Base-by-base conservation (phyloP, 352 stramenopile species). In the Phytophthora hybrid region DNA sequence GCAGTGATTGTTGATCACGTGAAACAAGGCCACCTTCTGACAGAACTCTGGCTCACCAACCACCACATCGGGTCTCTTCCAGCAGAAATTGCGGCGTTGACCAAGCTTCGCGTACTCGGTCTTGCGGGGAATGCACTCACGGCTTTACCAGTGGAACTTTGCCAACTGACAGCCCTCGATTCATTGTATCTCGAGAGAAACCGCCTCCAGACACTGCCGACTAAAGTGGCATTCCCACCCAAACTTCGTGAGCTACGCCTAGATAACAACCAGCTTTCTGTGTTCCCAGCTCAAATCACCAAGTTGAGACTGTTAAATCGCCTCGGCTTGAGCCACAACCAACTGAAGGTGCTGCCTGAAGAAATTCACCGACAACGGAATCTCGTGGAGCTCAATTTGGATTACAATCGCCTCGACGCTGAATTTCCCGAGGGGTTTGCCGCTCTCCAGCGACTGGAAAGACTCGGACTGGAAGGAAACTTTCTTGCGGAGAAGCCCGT, bases 121-220 rank as follows among this genome's bases (percentile, higher is more conserved):
- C 74, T 94, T 16, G 73, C 73, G 7, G 84, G 87, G 0, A 95
- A 95, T 39, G 70, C 69, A 18, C 71, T 95, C 31, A 66, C 77
- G 5, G 49, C 72, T 21, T 66, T 95, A 14, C 85, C 84, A 1
- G 65, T 79, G 1, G 79, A 88, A 39, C 69, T 94, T 37, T 31
- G 6, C 0, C 13, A 66, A 3, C 51, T 92, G 9, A 47, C 32
- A 13, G 62, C 51, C 3, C 76, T 95, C 7, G 89, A 93, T 58
- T 63, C 69, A 13, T 66, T 95, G 14, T 90, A 87, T 59, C 76
- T 95, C 4, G 85, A 90, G 49, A 83, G 81, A n/a, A 95, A 95
- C 52, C 61, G 78, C 0, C 64, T 94, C 16, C 70, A 71, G 13
- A 57, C 73, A 10, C 62, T 94, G 13, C 77, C 85, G 4, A 23